A percentile compares a stretch with the other conserved stretches of the same genome.
Conservation (phyloP, 768 basidiomycete genomes). For the Trametes maxima region DNA sequence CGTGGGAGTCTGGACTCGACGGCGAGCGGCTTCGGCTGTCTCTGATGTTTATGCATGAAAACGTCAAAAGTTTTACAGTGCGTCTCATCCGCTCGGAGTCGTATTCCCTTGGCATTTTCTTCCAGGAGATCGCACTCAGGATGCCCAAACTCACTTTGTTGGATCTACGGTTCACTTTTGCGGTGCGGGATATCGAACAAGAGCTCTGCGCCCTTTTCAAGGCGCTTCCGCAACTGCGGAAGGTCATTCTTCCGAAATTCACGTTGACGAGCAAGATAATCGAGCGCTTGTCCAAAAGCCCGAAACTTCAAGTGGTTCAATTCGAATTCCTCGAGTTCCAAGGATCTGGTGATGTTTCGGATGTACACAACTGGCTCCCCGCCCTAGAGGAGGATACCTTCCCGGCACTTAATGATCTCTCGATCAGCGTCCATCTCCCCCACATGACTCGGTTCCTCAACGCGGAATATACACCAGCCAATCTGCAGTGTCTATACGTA, state of each 20-base stretch:
- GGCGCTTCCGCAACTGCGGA: constrained; percentile 47
- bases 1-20: constrained; percentile 43
- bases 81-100: constrained; percentile 36
- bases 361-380: constrained; percentile 49
- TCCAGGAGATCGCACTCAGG: constrained; percentile 46
- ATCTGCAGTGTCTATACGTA: constrained; percentile 53
- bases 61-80: constrained; percentile 44
- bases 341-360: constrained; percentile 47
- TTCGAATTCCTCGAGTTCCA: constrained; percentile 54
- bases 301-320: constrained; percentile 49
- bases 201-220: constrained; percentile 43
- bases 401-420: constrained; percentile 55
- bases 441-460: constrained; percentile 50
- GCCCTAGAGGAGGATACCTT: constrained; percentile 51
- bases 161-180: constrained; percentile 46
- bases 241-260: constrained; percentile 54
- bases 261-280: constrained; percentile 49
- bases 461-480: constrained; percentile 46
- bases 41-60: constrained; percentile 60
- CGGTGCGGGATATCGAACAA: constrained; percentile 44
- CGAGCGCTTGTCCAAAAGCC: constrained; percentile 48
- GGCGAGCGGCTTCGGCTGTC: constrained; percentile 37
- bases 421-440: constrained; percentile 46
- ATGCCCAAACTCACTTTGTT: constrained; percentile 54
- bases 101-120: constrained; percentile 33